phyloP scores from a whole-genome alignment of 352 stramenopile species.

The Pythium sp. region DNA sequence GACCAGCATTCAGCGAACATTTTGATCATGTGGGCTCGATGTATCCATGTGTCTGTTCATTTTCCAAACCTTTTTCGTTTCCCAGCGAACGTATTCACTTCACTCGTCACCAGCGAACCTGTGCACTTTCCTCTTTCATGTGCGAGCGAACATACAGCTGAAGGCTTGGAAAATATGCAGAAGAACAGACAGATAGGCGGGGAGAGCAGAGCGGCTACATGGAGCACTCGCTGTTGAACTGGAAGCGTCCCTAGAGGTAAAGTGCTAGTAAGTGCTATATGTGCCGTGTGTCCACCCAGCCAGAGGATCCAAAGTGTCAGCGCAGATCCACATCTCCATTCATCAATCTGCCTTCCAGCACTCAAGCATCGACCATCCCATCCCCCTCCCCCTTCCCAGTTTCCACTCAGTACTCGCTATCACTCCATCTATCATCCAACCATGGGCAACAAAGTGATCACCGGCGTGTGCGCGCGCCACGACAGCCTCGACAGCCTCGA shows the following conservation, averaged over 20 bases:
- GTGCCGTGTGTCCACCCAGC: not conserved
- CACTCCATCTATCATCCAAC: not conserved
- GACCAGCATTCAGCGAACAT: constrained; percentile 3
- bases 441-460: constrained; percentile 11
- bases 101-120: not conserved
- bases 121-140: not conserved
- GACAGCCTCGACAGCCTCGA: constrained; percentile 5
- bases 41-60: not conserved
- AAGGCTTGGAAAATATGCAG: not conserved
- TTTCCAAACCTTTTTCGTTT: not conserved
- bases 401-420: not conserved
- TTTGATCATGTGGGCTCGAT: not conserved
- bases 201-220: not conserved
- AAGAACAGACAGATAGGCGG: not conserved
- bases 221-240: too few relatives aligned
- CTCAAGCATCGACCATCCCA: not conserved
- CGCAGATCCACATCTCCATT: not conserved
- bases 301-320: not conserved
- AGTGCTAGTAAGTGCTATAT: not conserved
- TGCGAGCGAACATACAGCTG: not conserved
- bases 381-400: too few relatives aligned
- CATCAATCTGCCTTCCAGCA: not conserved
- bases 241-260: not conserved
- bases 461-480: not conserved
- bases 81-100: not conserved